phyloP scores from a whole-genome alignment of 202 grass and related monocot genomes.

The Digitaria exilis region DNA sequence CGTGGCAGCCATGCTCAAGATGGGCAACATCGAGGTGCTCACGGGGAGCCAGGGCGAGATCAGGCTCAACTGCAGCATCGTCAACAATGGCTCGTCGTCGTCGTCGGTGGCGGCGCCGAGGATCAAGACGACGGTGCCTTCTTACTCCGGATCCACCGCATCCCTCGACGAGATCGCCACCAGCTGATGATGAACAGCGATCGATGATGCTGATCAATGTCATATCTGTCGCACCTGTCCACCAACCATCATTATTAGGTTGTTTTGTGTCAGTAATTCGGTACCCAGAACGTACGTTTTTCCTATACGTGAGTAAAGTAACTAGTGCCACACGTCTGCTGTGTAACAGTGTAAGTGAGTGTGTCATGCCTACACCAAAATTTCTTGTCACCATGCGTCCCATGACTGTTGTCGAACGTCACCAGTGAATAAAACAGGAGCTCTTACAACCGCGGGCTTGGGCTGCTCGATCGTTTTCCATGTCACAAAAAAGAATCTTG shows the following conservation, averaged over 20 bases:
- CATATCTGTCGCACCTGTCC: background rate
- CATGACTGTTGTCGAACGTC: too few relatives aligned
- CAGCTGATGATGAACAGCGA: background rate
- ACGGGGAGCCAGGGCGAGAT: constrained; percentile 60
- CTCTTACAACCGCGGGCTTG: too few relatives aligned
- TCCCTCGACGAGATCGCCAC: constrained; percentile 40
- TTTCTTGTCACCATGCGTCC: too few relatives aligned
- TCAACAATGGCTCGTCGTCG: constrained; percentile 56
- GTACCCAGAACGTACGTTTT: background rate
- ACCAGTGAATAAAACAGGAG: too few relatives aligned
- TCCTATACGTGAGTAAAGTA: background rate
- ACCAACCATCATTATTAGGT: background rate
- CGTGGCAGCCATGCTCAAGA: constrained; percentile 76
- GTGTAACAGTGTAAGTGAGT: too few relatives aligned
- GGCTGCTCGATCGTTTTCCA: too few relatives aligned
- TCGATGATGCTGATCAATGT: background rate
- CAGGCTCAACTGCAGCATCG: constrained; percentile 73
- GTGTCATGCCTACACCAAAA: too few relatives aligned
- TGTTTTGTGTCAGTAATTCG: background rate
- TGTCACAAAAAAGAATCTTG: too few relatives aligned
- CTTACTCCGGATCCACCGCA: constrained; percentile 25
- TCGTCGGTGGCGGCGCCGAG: background rate
- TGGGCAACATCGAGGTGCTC: constrained; percentile 72
- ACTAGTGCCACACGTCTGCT: background rate
- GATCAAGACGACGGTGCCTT: background rate